Conservation (phyloP, 2,329 filamentous ascomycete genomes). For the Colletotrichum liaoningense region DNA sequence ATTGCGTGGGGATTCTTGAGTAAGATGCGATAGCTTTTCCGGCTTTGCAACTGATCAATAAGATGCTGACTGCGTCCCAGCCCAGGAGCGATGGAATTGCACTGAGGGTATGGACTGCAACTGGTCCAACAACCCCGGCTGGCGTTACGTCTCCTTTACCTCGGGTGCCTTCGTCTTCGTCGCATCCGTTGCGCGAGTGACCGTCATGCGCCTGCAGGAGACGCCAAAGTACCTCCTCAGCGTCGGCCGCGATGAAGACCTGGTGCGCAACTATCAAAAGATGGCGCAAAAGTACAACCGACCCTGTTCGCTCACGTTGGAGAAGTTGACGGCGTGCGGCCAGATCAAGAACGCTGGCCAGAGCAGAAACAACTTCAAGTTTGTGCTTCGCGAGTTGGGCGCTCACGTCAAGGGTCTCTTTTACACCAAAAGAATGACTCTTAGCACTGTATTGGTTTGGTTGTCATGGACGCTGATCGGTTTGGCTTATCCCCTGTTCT, state of each 20-base stretch:
- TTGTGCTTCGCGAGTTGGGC: conserved; percentile 19
- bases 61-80: conserved; percentile 36
- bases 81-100: conserved; percentile 55
- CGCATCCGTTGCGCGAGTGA: conserved; percentile 64
- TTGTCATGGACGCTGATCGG: conserved; percentile 77
- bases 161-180: conserved; percentile 56
- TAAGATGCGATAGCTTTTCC: conserved; percentile 38
- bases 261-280: conserved; percentile 55
- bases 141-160: conserved; percentile 61
- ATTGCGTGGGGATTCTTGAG: conserved; percentile 62
- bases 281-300: conserved; percentile 53
- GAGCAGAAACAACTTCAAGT: conserved; percentile 7
- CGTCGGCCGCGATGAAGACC: conserved; percentile 60
- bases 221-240: conserved; percentile 70
- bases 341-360: conserved; percentile 49
- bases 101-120: conserved; percentile 51
- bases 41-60: not conserved
- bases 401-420: conserved; percentile 75
- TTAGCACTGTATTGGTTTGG: conserved; percentile 75
- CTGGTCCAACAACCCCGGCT: conserved; percentile 58
- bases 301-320: conserved; percentile 52
- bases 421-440: conserved; percentile 66
- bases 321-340: conserved; percentile 58
- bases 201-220: conserved; percentile 66
- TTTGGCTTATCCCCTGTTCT: conserved; percentile 79